Evolutionary conservation across 139 green algal genomes (phyloP), one percentile per base, ranked within the genome.

Genomic region (Ostreobium quekettii): DNA sequence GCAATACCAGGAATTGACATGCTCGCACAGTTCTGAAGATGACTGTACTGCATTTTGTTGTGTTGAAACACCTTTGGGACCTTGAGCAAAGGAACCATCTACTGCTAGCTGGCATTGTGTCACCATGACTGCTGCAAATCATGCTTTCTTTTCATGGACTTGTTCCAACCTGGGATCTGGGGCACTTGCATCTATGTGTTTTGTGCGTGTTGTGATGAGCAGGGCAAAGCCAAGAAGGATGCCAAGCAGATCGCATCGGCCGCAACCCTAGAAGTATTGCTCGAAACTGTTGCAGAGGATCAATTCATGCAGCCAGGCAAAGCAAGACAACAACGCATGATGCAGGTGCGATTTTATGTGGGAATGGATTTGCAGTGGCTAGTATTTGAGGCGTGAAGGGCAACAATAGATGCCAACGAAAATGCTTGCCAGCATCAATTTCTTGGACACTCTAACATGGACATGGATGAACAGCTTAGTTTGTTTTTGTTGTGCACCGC

Each of bases 141-240:
- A 11, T 53, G 42, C 15, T 26, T 53, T 19, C 15, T 26, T 11
- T 53, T 19, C 19, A 26, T 53, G 42, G 42, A 53, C 19, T 53
- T 53, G 42, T n/a, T n/a, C n/a, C 15, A 53, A 53, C 15, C 42
- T 11, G 11, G 15, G 19, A 19, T 53, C 42, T 26, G 42, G 15
- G 19, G 15, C 42, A 53, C 42, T 53, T 53, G 11, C 42, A 19
- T 53, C 42, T 11, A 53, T 26, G 42, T 19, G 11, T 53, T 53
- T 53, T 53, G 11, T 53, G 11, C 11, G 15, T 19, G 15, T 53
- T 53, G 42, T 53, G 15, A 36, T 24, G 33, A 35, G 19, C 75
- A 86, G 81, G 81, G 72, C 47, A 61, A 71, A 36, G 78, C 64
- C 30, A 87, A 87, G 70, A 84, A 84, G 49, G 82, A 87, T 53